These are phyloP conservation scores for Euphorbia peplus DNA, from an alignment of 345 rosid genomes.

Conservation along the genomic window DNA sequence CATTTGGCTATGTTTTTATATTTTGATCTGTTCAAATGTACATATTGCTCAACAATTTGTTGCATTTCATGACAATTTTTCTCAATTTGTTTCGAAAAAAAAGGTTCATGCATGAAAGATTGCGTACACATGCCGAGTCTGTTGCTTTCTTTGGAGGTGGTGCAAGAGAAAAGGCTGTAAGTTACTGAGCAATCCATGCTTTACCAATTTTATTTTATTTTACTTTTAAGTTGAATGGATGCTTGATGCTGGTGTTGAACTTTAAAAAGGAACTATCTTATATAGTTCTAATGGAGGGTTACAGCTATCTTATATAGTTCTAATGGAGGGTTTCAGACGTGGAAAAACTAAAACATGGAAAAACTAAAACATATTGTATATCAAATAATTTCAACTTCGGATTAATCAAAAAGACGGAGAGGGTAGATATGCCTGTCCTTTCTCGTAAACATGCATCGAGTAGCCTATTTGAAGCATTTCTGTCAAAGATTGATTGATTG, in stretches of 20 bases:
- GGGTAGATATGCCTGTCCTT: not conserved
- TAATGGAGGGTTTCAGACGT: not conserved
- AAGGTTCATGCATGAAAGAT: conserved; percentile 99
- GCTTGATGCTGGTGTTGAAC: not conserved
- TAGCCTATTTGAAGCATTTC: not conserved
- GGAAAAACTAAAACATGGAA: not conserved
- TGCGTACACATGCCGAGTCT: conserved; percentile 97
- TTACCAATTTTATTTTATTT: not conserved
- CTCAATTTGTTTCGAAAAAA: conserved; percentile 20
- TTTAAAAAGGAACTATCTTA: not conserved
- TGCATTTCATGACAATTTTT: conserved; percentile 7
- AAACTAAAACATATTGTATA: not conserved
- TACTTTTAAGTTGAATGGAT: too few relatives aligned
- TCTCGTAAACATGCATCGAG: not conserved
- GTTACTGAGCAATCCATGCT: conserved; percentile 20
- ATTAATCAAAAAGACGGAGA: too few relatives aligned
- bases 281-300: not conserved
- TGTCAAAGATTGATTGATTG: too few relatives aligned
- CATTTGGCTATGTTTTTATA: conserved; percentile 8
- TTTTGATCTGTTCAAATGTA: not conserved
- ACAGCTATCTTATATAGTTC: not conserved
- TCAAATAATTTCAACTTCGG: not conserved
- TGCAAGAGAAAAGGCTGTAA: conserved; percentile 94
- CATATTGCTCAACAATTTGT: conserved; percentile 1
- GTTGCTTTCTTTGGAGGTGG: conserved; percentile 99